phyloP scores from a whole-genome alignment of 2,329 filamentous ascomycete species.

The Sporothrix luriei region DNA sequence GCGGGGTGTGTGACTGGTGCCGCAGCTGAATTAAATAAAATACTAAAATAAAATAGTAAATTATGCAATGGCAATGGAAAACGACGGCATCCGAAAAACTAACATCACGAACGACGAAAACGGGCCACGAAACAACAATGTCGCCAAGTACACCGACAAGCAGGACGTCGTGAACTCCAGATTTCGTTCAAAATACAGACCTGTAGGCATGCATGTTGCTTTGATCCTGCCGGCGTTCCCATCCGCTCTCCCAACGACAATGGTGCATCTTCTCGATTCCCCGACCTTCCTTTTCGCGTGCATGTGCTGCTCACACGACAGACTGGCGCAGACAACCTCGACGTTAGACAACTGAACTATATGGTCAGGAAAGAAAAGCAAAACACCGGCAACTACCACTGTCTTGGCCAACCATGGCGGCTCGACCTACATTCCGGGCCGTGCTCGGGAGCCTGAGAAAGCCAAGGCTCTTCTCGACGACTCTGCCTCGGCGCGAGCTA shows the following conservation, averaged over 20 bases:
- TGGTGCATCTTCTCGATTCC: constrained; percentile 1
- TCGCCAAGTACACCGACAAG: background rate
- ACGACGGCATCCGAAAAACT: background rate
- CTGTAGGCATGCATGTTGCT: background rate
- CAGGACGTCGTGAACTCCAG: background rate
- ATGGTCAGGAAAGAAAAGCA: too few species aligned
- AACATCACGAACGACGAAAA: background rate
- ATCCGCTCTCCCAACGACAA: background rate
- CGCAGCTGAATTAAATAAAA: constrained; percentile 9
- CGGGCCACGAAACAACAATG: background rate
- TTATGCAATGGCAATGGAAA: too few species aligned
- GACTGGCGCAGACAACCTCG: constrained; percentile 12
- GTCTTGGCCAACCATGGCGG: background rate
- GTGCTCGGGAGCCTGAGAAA: background rate
- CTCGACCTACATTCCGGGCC: background rate
- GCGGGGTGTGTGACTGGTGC: constrained; percentile 19
- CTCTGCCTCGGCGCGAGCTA: constrained; percentile 51
- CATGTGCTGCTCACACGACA: background rate
- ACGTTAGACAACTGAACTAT: background rate
- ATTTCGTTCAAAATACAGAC: background rate
- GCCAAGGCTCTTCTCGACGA: constrained; percentile 54
- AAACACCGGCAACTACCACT: background rate
- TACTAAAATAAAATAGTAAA: constrained; percentile 11
- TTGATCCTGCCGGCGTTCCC: constrained; percentile 1
- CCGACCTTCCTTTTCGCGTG: background rate